Evolutionary conservation across 371 early-diverging fungal genomes (phyloP).

Genomic region (Racocetra persica): DNA sequence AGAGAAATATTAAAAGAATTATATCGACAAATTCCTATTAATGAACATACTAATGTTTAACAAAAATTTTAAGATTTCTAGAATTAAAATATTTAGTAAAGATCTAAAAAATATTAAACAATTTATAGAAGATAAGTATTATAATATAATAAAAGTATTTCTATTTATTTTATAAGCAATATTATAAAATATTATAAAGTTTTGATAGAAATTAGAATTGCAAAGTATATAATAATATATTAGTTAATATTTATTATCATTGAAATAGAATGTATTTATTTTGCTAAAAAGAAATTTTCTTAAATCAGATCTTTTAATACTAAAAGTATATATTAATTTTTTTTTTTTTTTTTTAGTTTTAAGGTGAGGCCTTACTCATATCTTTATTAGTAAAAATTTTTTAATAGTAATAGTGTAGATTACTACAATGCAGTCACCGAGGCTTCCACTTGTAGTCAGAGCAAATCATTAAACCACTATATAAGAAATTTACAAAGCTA

Average conservation of each 20-base stretch:
- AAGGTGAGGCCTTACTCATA: no score
- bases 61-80: neutral
- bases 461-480: no score
- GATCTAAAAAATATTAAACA: neutral
- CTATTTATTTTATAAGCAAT: neutral
- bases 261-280: conserved; percentile 3
- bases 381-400: no score
- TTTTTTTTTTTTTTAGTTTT: no score
- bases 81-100: neutral
- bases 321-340: no score
- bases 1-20: neutral
- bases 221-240: neutral
- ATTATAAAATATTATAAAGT: neutral
- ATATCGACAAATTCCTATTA: neutral
- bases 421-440: no score
- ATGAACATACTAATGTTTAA: neutral
- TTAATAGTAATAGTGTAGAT: no score
- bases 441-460: no score
- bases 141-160: neutral
- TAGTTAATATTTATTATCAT: neutral
- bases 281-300: neutral
- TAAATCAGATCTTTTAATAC: neutral
- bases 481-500: no score
- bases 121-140: neutral
- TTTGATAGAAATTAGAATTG: no score